phyloP scores from a whole-genome alignment of 2,329 filamentous ascomycete genomes.

The Lasiodiplodia sp. region DNA sequence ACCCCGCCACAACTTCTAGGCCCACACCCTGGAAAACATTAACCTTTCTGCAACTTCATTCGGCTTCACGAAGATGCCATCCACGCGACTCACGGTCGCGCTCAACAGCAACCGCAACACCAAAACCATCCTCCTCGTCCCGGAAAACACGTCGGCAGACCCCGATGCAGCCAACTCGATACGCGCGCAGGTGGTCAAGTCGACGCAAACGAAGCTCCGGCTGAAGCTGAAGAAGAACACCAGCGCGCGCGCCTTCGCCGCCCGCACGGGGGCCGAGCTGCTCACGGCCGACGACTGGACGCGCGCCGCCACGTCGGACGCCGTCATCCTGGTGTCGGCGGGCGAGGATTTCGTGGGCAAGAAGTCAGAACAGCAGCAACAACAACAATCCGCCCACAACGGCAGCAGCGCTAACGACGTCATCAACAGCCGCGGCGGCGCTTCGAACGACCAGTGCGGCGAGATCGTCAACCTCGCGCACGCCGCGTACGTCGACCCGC shows the following conservation, averaged over 20 bases:
- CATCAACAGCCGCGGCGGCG: background rate
- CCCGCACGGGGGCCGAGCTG: slow-evolving; percentile 40
- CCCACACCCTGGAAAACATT: background rate
- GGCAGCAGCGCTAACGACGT: no score
- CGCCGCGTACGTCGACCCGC: slow-evolving; percentile 40
- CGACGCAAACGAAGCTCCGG: slow-evolving; percentile 42
- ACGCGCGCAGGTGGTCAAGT: slow-evolving; percentile 39
- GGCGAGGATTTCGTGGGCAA: slow-evolving; percentile 44
- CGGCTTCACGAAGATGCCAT: background rate
- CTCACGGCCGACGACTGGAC: slow-evolving; percentile 40
- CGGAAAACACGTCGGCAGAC: slow-evolving; percentile 34
- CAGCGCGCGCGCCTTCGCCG: slow-evolving; percentile 38
- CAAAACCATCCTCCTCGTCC: slow-evolving; percentile 40
- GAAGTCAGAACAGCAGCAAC: slow-evolving; percentile 32
- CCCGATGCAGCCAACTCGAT: slow-evolving; percentile 35
- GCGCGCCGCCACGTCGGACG: slow-evolving; percentile 36
- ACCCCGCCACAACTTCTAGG: background rate
- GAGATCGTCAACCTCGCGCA: slow-evolving; percentile 37
- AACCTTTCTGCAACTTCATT: no score
- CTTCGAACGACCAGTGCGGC: slow-evolving; percentile 33
- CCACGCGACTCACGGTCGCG: slow-evolving; percentile 40
- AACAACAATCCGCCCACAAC: slow-evolving; percentile 20
- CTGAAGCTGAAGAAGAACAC: slow-evolving; percentile 37
- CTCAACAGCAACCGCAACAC: slow-evolving; percentile 42
- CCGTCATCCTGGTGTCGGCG: slow-evolving; percentile 38